Evolutionary conservation across 371 early-diverging fungal genomes (phyloP), one percentile per base, ranked within the genome.

Genomic region (Apophysomyces elegans): DNA sequence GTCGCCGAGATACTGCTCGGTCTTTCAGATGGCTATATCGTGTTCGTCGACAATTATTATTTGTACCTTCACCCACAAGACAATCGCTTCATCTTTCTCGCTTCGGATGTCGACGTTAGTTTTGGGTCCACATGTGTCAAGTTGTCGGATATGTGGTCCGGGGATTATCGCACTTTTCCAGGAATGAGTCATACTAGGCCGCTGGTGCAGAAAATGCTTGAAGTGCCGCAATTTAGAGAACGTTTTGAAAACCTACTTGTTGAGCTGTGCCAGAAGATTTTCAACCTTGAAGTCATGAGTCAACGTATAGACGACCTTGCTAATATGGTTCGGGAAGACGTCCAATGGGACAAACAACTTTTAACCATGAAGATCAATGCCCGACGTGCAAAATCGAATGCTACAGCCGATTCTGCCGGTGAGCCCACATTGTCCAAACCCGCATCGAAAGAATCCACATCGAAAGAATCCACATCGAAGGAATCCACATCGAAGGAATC

Each of bases 41-140:
- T 72, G 1, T 69, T 69, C 64, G 78, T 72, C 37, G 71, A 78
- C 43, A 81, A 81, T 36, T 81, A 70, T 35, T 78, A 73, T 36
- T 9, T 81, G 4, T 76, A 75, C 41, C 60, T 70, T 26, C 16
- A 54, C 21, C 54, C 54, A 9, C n/a, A n/a, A 50, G 21, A 21
- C 21, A 16, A 21, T 2, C 65, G 66, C 0, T 76, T 72, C 37
- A 58, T 73, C 8, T 81, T 62, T 38, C 62, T 78, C 1, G 46
- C 77, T 26, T 67, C 75, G 11, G 81, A 81, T 57, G 41, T 81
- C 56, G 79, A 81, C 44, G 35, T 64, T 0, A 77, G 74, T 0
- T n/a, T 77, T n/a, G 81, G 81, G 2, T 65, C 60, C 44, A 59
- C 62, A 14, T 50, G 63, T 16, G 50, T 70, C 26, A 50, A 21